Evolutionary conservation across 176 grass and related monocot species (phyloP), one percentile per base, ranked within the genome.

Genomic region (Oryza glumipatula): DNA sequence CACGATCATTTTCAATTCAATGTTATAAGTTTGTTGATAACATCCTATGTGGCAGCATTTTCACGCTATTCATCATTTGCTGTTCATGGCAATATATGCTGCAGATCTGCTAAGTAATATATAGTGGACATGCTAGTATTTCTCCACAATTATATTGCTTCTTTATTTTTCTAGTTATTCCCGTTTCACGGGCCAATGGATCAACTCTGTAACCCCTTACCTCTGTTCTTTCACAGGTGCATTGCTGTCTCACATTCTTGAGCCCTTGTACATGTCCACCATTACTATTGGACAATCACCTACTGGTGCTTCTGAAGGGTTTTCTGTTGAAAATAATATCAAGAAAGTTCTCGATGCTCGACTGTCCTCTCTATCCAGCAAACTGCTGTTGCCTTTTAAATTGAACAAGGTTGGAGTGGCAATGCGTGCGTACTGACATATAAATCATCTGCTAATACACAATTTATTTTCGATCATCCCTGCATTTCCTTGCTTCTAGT

Each of bases 211-310:
- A 7, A 32, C 0, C 44, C n/a, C 8, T 46, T 76, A 26, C 3
- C 41, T 44, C 43, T 74, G 47, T 89, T 71, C 43, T 24, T 76
- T 41, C 72, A 67, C 88, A 97, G 95, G 92, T 56, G 86, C 90
- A 82, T 26, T 97, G 39, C 86, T 94, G 21, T 94, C 78, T 24
- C 86, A 91, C 61, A 87, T 93, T 81, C 72, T 94, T 39, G 90
- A 92, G 84, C 95, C 95, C n/a, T 71, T 97, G n/a, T 97, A 97
- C 86, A 68, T 97, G 77, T 91, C 86, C 56, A 93, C 90, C 24
- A 76, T 97, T 89, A 90, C 60, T 70, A 82, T 94, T 73, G 90
- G 90, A 26, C 84, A 89, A 38, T 72, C 85, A 48, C 38, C 84
- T 88, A 81, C 11, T 58, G 78, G 69, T 92, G 16, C 67, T 79